phyloP scores from a whole-genome alignment of 495 filamentous ascomycete species.

The Talaromyces ruber region DNA sequence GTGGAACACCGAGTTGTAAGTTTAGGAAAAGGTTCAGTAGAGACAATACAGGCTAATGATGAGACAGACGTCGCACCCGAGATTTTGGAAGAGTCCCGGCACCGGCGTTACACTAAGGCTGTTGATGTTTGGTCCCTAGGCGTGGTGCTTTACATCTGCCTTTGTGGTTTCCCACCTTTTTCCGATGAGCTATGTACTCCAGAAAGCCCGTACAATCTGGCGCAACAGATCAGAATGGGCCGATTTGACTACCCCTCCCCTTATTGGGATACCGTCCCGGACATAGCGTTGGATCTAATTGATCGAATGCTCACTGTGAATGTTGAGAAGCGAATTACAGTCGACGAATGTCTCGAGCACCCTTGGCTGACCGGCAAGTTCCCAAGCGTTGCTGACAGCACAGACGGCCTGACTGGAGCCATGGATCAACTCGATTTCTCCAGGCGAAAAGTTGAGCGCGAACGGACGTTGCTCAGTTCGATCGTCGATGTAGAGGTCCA shows the following conservation, averaged over 20 bases:
- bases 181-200: conserved; percentile 77
- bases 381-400: conserved; percentile 62
- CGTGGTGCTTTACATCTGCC: conserved; percentile 97
- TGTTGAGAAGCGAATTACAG: conserved; percentile 69
- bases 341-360: conserved; percentile 86
- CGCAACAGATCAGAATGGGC: conserved; percentile 83
- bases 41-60: not conserved
- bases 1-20: conserved; percentile 86
- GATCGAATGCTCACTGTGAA: conserved; percentile 91
- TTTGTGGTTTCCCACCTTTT: conserved; percentile 97
- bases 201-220: conserved; percentile 76
- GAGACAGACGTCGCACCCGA: conserved; percentile 82
- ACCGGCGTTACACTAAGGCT: conserved; percentile 85
- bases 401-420: conserved; percentile 81
- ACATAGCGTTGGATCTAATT: conserved; percentile 86
- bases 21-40: conserved; percentile 6
- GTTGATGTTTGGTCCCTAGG: conserved; percentile 97
- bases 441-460: conserved; percentile 65
- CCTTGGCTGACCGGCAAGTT: conserved; percentile 67
- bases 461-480: conserved; percentile 76
- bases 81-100: conserved; percentile 68
- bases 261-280: conserved; percentile 92
- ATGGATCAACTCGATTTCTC: conserved; percentile 76
- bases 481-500: conserved; percentile 72
- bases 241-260: conserved; percentile 92